Evolutionary conservation across 306 rosid species (phyloP).

Genomic region (Astragalus membranaceus): DNA sequence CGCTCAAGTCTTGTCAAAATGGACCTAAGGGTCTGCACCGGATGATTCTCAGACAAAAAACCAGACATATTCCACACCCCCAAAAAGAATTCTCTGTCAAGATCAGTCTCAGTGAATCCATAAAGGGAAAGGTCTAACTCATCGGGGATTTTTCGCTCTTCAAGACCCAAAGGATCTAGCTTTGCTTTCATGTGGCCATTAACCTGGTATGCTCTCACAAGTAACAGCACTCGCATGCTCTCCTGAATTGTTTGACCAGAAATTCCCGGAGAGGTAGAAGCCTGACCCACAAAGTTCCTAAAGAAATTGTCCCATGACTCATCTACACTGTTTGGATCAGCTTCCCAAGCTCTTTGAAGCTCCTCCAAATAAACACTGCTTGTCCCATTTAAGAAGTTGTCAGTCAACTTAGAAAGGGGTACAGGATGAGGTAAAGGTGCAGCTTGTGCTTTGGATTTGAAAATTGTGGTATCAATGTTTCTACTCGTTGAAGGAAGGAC

Average conservation of each 20-base stretch:
- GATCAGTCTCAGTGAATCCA: conserved; percentile 87
- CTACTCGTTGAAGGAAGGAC: conserved; percentile 41
- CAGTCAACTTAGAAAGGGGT: conserved; percentile 72
- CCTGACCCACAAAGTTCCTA: conserved; percentile 83
- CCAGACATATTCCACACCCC: conserved; percentile 93
- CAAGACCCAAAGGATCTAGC: conserved; percentile 74
- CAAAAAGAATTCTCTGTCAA: conserved; percentile 84
- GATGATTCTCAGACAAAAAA: conserved; percentile 83
- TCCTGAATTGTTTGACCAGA: conserved; percentile 95
- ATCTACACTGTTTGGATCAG: conserved; percentile 77
- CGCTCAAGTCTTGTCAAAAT: conserved; percentile 86
- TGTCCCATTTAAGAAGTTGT: conserved; percentile 82
- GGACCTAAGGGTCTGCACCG: conserved; percentile 74
- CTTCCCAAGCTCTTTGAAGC: conserved; percentile 97
- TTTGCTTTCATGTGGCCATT: conserved; percentile 88
- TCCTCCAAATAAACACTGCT: conserved; percentile 89
- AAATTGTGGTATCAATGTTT: conserved; percentile 45
- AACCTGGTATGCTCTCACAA: conserved; percentile 90
- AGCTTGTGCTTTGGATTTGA: conserved; percentile 44
- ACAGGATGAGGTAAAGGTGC: conserved; percentile 63
- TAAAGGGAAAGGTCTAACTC: conserved; percentile 68
- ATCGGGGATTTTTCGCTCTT: conserved; percentile 52
- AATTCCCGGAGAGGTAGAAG: conserved; percentile 72
- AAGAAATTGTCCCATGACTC: conserved; percentile 97
- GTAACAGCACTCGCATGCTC: conserved; percentile 77